phyloP scores from a whole-genome alignment of 2,329 filamentous ascomycete species.

The Diatrype stigma region DNA sequence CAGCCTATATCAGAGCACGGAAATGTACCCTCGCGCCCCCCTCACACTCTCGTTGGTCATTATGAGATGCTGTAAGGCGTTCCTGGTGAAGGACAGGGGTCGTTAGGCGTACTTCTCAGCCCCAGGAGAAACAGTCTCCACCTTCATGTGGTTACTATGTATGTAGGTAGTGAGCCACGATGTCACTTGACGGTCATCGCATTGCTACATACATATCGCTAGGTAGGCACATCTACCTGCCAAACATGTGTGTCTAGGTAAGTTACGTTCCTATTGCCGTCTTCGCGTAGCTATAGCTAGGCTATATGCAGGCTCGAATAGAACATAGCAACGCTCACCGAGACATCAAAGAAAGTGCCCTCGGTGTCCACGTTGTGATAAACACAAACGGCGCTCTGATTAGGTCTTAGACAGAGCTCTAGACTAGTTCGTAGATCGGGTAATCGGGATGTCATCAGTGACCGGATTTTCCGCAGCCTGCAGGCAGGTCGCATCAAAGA shows the following conservation, averaged over 20 bases:
- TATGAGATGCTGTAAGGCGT: conserved; percentile 10
- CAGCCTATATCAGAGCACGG: no score
- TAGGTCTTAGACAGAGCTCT: no score
- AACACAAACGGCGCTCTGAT: no score
- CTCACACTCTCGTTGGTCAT: background rate
- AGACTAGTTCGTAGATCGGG: no score
- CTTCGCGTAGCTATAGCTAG: background rate
- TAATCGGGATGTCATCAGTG: no score
- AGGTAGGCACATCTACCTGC: background rate
- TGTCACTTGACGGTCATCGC: background rate
- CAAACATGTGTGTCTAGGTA: background rate
- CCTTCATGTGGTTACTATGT: no score
- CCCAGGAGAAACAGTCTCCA: conserved; percentile 4
- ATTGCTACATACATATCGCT: background rate
- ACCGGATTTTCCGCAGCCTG: no score
- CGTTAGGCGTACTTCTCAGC: conserved; percentile 19
- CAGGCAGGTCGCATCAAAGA: background rate
- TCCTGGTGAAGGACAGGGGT: conserved; percentile 1
- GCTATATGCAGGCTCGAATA: background rate
- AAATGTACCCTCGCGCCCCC: background rate
- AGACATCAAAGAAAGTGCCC: background rate
- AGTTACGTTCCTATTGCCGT: background rate
- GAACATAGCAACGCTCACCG: background rate
- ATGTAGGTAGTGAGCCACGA: conserved; percentile 1
- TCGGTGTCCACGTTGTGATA: background rate